Base-by-base conservation (phyloP, 345 rosid genomes). In the Carallia brachiata region DNA sequence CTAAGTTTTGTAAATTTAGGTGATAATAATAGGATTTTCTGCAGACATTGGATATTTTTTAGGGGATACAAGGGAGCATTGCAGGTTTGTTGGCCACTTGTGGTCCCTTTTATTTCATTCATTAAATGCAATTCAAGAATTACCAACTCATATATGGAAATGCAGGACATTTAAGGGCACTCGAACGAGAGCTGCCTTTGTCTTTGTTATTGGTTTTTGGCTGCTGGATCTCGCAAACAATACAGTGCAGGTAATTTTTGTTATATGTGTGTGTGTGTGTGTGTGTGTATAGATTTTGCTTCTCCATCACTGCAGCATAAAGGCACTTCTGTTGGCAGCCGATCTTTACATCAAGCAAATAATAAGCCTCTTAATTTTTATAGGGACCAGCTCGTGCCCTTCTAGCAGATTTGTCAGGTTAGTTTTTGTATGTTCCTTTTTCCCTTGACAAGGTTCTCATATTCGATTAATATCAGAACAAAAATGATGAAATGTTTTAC, bases 341-440 rank as follows among this genome's bases (percentile, higher is more conserved):
- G 19, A 60, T 52, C 19, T 64, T 19, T 56, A 4, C 18, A 12
- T 54, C 65, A 40, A 73, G 61, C 47, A 36, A 76, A 70, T 60
- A 64, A 69, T 70, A 60, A 39, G 67, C 61, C 68, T 66, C 67
- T 56, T 48, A 13, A 57, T 66, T 70, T 58, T 65, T 80, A 59
- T 70, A 94, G 99, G 97, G 93, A 80, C 99, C 99, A 75, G 97
- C 97, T 75, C 99, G 99, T 79, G 97, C 99, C 59, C 97, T 95
- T 80, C 73, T 92, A 63, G 97, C 96, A 63, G 99, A 95, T 80
- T 82, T 95, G 66, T 81, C 97, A 76, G 99, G 97, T 95, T 54
- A 55, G 10, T 47, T 62, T 48, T 65, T 39, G 52, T 36, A 56
- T 39, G 12, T 36, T 6, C 72, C 53, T 32, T 70, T 55, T 52